phyloP scores from a whole-genome alignment of 495 filamentous ascomycete genomes.

The Penicillium arizonense region DNA sequence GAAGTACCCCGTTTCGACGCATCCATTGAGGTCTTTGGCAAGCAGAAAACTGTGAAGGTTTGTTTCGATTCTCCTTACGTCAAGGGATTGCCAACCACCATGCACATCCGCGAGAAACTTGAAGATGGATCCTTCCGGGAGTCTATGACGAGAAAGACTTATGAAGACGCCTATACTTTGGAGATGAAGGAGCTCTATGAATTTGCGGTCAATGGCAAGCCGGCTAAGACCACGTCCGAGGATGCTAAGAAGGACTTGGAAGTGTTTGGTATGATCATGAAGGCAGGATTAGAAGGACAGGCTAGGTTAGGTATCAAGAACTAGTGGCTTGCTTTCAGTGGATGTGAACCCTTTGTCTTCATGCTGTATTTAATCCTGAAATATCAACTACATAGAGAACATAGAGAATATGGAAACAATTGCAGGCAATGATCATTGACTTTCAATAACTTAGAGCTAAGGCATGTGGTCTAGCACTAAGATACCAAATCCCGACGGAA shows the following conservation, averaged over 20 bases:
- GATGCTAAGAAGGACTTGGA: conserved; percentile 45
- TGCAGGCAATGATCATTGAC: too few relatives aligned
- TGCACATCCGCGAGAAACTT: conserved; percentile 37
- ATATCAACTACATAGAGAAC: too few relatives aligned
- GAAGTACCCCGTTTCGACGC: conserved; percentile 49
- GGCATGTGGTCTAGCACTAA: too few relatives aligned
- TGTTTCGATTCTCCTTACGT: conserved; percentile 48
- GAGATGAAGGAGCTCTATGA: conserved; percentile 42
- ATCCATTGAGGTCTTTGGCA: conserved; percentile 42
- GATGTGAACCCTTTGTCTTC: too few relatives aligned
- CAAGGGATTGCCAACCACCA: conserved; percentile 45
- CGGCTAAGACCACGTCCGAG: conserved; percentile 39
- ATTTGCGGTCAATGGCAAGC: conserved; percentile 31
- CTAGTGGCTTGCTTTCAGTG: conserved; percentile 12
- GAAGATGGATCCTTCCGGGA: conserved; percentile 24
- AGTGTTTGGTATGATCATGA: conserved; percentile 17
- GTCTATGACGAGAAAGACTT: conserved; percentile 30
- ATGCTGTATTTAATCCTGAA: too few relatives aligned
- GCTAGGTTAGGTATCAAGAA: background rate
- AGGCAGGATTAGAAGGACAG: conserved; percentile 21
- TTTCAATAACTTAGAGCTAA: too few relatives aligned
- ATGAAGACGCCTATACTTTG: conserved; percentile 47
- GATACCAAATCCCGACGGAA: too few relatives aligned
- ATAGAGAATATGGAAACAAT: too few relatives aligned
- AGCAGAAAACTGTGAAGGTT: conserved; percentile 38